Conservation (phyloP, 1,284 basidiomycete species). For the Ceratobasidium sp. region DNA sequence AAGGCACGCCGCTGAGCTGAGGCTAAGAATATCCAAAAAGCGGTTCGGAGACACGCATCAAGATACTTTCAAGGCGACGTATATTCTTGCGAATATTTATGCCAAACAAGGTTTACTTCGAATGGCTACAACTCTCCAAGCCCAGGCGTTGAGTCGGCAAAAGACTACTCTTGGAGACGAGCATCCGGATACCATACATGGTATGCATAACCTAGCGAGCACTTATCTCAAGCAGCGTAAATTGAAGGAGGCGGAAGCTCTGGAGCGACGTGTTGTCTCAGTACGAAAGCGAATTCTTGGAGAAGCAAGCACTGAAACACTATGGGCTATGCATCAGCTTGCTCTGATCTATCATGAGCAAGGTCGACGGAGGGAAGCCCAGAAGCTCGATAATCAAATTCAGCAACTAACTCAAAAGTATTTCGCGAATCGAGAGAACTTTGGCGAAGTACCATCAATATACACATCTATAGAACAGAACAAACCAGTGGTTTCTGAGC, state of each 20-base stretch:
- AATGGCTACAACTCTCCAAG: neutral
- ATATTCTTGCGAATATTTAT: slow-evolving; percentile 11
- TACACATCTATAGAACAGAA: neutral
- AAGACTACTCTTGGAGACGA: neutral
- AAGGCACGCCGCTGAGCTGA: neutral
- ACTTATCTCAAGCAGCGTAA: slow-evolving; percentile 6
- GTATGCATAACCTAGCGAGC: neutral
- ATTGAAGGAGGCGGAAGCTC: neutral
- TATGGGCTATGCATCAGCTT: neutral
- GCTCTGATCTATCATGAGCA: slow-evolving; percentile 1
- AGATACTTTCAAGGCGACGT: slow-evolving; percentile 1
- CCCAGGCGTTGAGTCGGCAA: neutral
- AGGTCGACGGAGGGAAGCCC: neutral
- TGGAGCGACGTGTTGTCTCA: slow-evolving; percentile 10
- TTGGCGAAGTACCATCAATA: neutral
- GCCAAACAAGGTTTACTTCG: neutral
- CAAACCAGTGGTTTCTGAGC: neutral
- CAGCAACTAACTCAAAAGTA: too few species aligned
- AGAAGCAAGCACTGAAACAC: neutral
- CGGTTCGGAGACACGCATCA: neutral
- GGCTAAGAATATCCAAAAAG: neutral
- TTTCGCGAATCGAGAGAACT: too few species aligned
- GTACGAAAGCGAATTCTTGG: neutral
- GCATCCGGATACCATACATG: slow-evolving; percentile 12
- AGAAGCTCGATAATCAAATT: neutral